Evolutionary conservation across 2,329 filamentous ascomycete genomes (phyloP), one percentile per base, ranked within the genome.

Genomic region (Huntiella omanensis): DNA sequence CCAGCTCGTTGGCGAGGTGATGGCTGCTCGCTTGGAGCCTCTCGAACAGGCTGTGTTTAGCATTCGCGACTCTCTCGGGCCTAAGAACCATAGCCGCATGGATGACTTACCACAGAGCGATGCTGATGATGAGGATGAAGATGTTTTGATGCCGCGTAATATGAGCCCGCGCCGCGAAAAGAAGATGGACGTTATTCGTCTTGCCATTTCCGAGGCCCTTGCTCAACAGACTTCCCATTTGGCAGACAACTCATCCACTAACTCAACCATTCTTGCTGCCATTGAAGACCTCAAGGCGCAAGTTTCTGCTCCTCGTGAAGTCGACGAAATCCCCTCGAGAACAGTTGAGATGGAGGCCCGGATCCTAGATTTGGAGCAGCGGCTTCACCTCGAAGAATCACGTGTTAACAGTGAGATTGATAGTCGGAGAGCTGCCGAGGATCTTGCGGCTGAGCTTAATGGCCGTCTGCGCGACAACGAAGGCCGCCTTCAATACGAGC

Each of bases 101-200:
- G 74, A 68, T n/a, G 81, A 85, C 28, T 57, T 71, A 3, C 69
- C 74, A 41, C 77, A 92, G 49, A 95, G 88, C 58, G 91, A 96
- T 62, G 88, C 91, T 8, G 88, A 96, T 58, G 87, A 94, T 51
- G 86, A 94, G 57, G 87, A 92, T 53, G 86, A 94, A 16, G 83
- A 79, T 48, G 71, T 75, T 47, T 51, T 64, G 49, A 63, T 69
- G 51, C 69, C 75, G 57, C 77, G 83, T 44, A 81, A 82, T 4
- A 70, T 78, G 54, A 95, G 87, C 54, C 84, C 86, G 13, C 73
- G 75, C 48, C 73, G 79, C 51, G 85, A 93, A 56, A 78, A 79
- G 55, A 84, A 19, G 76, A 61, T 87, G 55, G 86, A 95, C 49
- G 85, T 88, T 59, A 84, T 98, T 52, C 80, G 79, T 46, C 65